Evolutionary conservation across 768 basidiomycete genomes (phyloP).

Genomic region (Daedaleopsis sinensis): DNA sequence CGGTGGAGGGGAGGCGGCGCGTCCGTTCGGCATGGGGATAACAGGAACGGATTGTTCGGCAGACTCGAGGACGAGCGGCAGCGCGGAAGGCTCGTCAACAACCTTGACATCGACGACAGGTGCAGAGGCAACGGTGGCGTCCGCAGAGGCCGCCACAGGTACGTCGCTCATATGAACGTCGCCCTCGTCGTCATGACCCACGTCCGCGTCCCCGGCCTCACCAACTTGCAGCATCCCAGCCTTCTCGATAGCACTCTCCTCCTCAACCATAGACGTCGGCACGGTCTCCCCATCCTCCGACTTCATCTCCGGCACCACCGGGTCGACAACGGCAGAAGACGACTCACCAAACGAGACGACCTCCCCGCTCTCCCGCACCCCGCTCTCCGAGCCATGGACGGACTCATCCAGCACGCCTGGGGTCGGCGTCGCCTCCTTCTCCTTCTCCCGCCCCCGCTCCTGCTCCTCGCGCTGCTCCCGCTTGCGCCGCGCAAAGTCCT

Average conservation of each 20-base stretch:
- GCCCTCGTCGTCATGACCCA: no score
- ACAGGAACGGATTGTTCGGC: background rate
- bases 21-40: background rate
- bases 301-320: background rate
- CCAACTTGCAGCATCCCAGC: background rate
- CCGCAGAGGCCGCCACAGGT: no score
- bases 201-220: no score
- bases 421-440: constrained; percentile 23
- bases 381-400: background rate
- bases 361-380: no score
- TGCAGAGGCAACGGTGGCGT: no score
- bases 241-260: background rate
- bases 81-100: no score
- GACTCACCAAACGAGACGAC: no score
- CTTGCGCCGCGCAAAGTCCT: constrained; percentile 59
- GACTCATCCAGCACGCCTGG: constrained; percentile 23
- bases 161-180: no score
- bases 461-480: constrained; percentile 53
- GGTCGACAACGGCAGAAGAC: no score
- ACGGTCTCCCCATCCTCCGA: background rate
- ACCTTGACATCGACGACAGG: no score
- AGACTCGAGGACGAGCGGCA: background rate
- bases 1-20: no score
- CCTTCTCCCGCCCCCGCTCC: constrained; percentile 34
- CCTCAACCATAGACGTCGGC: no score